Base-by-base conservation (phyloP, 2,329 filamentous ascomycete genomes). In the Pseudogymnoascus sp. region DNA sequence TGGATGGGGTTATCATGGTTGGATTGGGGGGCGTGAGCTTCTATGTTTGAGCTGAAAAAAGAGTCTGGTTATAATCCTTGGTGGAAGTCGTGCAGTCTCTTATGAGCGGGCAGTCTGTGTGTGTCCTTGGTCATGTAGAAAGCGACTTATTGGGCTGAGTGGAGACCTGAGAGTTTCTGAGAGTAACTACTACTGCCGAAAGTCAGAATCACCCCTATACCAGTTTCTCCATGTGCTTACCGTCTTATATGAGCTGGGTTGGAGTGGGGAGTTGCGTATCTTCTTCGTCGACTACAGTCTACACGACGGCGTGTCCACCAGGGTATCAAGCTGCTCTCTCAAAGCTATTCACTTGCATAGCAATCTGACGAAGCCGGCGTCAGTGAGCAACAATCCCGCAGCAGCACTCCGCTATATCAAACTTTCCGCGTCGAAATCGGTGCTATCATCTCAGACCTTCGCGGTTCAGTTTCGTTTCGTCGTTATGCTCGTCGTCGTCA, bases 1-100 rank as follows among this genome's bases (percentile, higher is more conserved):
- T 21, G 28, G 50, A 57, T 33, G 28, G 50, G 50, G 50, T 57
- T 57, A 57, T 57, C 50, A 57, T 57, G 50, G 50, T 21, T 53
- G 11, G 7, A 53, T 21, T 11, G 1, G 40, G 17, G 40, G 17
- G 9, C 10, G 42, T 57, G 28, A 21, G 50, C 10, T 21, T 57
- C 11, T 57, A 10, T 57, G 21, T 35, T 33, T 21, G 21, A 28
- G 9, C 23, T 31, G 15, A 15, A 31, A 17, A 31, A 17, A 10
- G 6, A 9, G 4, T 9, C 35, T 33, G 28, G 28, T 57, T 7
- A 15, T 35, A 35, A 9, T 57, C 10, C 5, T 21, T 33, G 28
- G 50, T 57, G 50, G 5, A 19, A 21, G 50, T 8, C 28, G 10
- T 11, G 28, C 35, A 19, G 26, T 53, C 26, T 33, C 6, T 21